These are phyloP conservation scores for Manihot esculenta DNA, from an alignment of 441 rosid species.

Conservation along the genomic window DNA sequence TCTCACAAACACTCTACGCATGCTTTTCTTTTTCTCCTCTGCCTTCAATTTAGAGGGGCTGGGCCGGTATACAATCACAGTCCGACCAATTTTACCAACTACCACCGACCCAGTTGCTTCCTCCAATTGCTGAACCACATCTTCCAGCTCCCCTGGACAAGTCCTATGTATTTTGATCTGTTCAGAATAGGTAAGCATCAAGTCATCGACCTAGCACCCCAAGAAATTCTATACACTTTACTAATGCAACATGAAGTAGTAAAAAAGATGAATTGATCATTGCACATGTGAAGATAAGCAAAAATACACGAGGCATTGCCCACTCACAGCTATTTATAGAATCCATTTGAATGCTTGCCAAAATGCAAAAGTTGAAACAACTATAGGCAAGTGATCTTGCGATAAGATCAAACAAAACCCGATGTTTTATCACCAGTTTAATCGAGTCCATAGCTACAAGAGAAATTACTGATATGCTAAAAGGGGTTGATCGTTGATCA, in stretches of 20 bases:
- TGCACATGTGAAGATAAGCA: background rate
- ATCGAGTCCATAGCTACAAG: background rate
- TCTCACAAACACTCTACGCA: slow-evolving; percentile 36
- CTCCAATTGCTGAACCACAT: slow-evolving; percentile 62
- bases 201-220: slow-evolving; percentile 4
- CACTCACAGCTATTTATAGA: background rate
- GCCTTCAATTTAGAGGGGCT: slow-evolving; percentile 76
- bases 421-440: too few relatives aligned
- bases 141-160: slow-evolving; percentile 78
- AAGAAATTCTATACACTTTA: background rate
- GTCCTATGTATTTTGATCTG: slow-evolving; percentile 82
- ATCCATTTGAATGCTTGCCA: background rate
- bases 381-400: background rate
- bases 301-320: background rate
- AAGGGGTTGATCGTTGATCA: background rate
- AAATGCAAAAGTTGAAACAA: background rate
- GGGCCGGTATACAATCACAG: slow-evolving; percentile 78
- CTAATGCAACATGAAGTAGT: background rate
- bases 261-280: background rate
- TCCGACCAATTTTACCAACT: slow-evolving; percentile 77
- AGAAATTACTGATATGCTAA: background rate
- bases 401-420: too few relatives aligned
- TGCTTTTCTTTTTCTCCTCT: slow-evolving; percentile 62
- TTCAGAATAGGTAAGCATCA: slow-evolving; percentile 12
- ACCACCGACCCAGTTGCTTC: slow-evolving; percentile 69